Conservation (phyloP, 345 rosid species). For the Pelargonium nanum region DNA sequence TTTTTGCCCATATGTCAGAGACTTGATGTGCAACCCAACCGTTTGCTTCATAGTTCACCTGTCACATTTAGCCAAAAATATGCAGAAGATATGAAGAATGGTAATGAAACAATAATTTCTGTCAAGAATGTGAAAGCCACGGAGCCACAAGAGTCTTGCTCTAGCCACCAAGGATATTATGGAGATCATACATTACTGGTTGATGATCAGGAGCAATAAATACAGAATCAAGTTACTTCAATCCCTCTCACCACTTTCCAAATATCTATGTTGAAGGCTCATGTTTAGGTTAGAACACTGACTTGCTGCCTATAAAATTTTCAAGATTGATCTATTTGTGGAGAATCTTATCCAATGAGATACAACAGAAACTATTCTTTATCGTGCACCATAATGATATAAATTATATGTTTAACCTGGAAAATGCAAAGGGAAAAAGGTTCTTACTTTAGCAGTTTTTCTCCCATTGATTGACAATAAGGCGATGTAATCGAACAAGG, state of each 20-base stretch:
- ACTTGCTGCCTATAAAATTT: neutral
- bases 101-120: neutral
- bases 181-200: neutral
- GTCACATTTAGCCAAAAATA: neutral
- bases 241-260: neutral
- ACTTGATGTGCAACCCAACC: slow-evolving; percentile 95
- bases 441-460: slow-evolving; percentile 74
- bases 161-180: neutral
- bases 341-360: neutral
- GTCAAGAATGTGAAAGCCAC: neutral
- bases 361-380: neutral
- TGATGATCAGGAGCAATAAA: neutral
- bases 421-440: neutral
- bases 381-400: neutral
- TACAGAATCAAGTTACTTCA: too few relatives aligned
- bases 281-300: neutral
- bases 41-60: slow-evolving; percentile 78
- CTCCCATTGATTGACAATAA: slow-evolving; percentile 62
- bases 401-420: too few relatives aligned
- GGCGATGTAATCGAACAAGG: slow-evolving; percentile 64
- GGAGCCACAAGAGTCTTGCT: neutral
- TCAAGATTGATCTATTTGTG: neutral
- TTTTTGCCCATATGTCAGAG: slow-evolving; percentile 91
- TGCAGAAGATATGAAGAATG: neutral
- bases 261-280: neutral